Evolutionary conservation across 208 protist genomes (phyloP), one percentile per base, ranked within the genome.

Genomic region (Leishmania martiniquensis): DNA sequence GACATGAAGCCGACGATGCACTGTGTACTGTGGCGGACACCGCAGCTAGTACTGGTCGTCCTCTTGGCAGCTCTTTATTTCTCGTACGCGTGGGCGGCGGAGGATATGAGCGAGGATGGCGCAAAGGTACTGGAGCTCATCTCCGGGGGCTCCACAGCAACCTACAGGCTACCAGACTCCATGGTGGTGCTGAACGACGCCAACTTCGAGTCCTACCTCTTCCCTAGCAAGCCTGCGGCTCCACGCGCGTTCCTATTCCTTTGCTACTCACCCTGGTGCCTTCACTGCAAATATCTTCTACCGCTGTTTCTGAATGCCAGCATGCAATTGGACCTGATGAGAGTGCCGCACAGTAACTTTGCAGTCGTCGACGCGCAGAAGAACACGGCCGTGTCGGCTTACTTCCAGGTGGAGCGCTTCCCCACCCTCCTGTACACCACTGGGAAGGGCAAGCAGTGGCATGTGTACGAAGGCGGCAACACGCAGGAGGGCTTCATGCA

Each of bases 381-480:
- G 70, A 86, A 86, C 75, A 71, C 47, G 37, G 78, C 78, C 55
- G 84, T 94, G 42, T 78, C 82, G 17, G 76, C 81, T 34, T 89
- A 90, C 72, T 95, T 95, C 75, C 34, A 87, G 4, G 76, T 97
- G 32, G 32, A 84, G 47, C 45, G 72, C 13, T 97, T 87, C 69
- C 94, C 94, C 0, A 92, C 89, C 1, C 37, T 97, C 65, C 37
- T 95, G 70, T 97, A 97, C 89, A 96, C 94, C 13, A 93, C 89
- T 1, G 93, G 88, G 15, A 89, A 88, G 55, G 80, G 57, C n/a
- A 66, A 60, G 39, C 73, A 85, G 62, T 91, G 89, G 84, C 74
- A 91, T 67, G 29, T 75, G 15, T 97, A 91, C 83, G 76, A 90
- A 42, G 90, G 90, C 73, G 82, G 73, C 32, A 80, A 87, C 83